phyloP scores from a whole-genome alignment of 129 eudicot species.

The Tanacetum coccineum region DNA sequence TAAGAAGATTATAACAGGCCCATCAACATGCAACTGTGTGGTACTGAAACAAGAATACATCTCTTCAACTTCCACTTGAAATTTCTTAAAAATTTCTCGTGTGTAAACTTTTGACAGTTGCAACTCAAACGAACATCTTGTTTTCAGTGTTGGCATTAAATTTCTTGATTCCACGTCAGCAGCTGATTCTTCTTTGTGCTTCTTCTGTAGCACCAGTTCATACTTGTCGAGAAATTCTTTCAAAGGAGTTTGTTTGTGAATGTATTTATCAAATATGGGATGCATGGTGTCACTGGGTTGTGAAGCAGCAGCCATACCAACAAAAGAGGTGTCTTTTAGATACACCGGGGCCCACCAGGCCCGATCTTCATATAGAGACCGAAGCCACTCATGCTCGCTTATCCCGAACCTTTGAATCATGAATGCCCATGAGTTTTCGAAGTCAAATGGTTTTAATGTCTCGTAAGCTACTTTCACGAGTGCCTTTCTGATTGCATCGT shows the following conservation, averaged over 20 bases:
- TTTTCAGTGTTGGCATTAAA: constrained; percentile 48
- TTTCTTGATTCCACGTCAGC: constrained; percentile 75
- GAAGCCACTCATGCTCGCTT: constrained; percentile 74
- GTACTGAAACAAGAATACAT: constrained; percentile 94
- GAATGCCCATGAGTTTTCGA: constrained; percentile 78
- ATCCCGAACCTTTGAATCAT: constrained; percentile 73
- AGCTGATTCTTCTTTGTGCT: constrained; percentile 69
- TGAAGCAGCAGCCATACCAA: constrained; percentile 65
- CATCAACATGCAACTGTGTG: constrained; percentile 75
- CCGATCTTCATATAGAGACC: constrained; percentile 65
- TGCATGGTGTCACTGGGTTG: constrained; percentile 48
- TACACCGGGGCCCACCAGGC: constrained; percentile 85
- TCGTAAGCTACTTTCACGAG: constrained; percentile 61
- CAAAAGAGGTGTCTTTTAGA: constrained; percentile 62
- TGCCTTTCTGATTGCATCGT: constrained; percentile 65
- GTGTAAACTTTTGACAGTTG: constrained; percentile 82
- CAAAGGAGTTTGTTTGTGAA: constrained; percentile 86
- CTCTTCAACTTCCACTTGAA: constrained; percentile 87
- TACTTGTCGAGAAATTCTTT: constrained; percentile 94
- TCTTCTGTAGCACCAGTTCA: constrained; percentile 75
- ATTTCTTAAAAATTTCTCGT: constrained; percentile 53
- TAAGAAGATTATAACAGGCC: constrained; percentile 58
- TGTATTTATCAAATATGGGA: constrained; percentile 60
- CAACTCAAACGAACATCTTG: constrained; percentile 72
- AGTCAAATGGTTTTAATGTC: constrained; percentile 62